Percentiles rank a stretch among this genome's conserved stretches.
Conservation (phyloP, 371 early-diverging fungal genomes). For the Parasitella parasitica region DNA sequence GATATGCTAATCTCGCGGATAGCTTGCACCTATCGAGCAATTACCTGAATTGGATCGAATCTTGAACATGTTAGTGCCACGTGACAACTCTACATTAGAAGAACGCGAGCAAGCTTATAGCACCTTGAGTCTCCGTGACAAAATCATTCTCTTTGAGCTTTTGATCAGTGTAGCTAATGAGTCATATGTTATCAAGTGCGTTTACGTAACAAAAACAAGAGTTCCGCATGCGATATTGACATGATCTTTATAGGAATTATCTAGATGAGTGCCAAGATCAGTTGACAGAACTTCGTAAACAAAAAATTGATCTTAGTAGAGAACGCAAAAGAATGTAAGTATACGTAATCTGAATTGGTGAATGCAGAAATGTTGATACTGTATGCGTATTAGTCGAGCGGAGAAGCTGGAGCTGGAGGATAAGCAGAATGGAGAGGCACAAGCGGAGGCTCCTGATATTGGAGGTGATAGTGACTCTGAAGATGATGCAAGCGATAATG, state of each 20-base stretch:
- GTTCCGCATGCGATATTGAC: no score
- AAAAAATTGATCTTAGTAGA: constrained; percentile 67
- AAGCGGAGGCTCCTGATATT: constrained; percentile 1
- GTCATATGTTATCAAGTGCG: constrained; percentile 41
- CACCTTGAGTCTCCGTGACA: constrained; percentile 44
- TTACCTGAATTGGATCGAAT: constrained; percentile 51
- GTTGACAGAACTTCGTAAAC: constrained; percentile 61
- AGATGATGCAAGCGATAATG: constrained; percentile 28
- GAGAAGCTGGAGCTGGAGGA: constrained; percentile 41
- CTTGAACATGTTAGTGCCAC: constrained; percentile 47
- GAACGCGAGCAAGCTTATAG: constrained; percentile 51
- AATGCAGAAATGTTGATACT: neutral
- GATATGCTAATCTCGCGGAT: neutral
- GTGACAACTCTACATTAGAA: constrained; percentile 34
- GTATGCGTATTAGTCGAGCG: constrained; percentile 16
- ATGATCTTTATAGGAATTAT: constrained; percentile 40
- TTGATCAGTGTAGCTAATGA: constrained; percentile 54
- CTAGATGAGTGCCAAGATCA: constrained; percentile 72
- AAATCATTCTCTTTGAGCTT: constrained; percentile 49
- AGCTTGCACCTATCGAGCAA: constrained; percentile 51
- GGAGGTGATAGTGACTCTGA: constrained; percentile 17
- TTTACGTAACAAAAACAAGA: no score
- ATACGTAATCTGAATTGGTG: neutral
- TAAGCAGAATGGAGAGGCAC: constrained; percentile 23
- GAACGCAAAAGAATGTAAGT: constrained; percentile 54